Conservation (phyloP, 352 stramenopile genomes). For the Globisporangium emineosum region DNA sequence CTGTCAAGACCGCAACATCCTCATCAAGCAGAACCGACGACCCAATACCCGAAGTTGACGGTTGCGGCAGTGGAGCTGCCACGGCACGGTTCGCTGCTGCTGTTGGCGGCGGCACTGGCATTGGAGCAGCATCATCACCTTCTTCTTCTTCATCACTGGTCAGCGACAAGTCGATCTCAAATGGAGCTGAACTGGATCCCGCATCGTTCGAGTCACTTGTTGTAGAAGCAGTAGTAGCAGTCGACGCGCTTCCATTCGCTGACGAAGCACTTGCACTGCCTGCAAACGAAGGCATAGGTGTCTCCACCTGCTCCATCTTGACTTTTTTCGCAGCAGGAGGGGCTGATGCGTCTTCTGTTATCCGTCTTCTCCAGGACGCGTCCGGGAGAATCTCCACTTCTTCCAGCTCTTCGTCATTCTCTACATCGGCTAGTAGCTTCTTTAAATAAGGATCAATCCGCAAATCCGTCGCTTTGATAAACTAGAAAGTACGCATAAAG, state of each 20-base stretch:
- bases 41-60: slow-evolving; percentile 5
- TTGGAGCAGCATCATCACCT: slow-evolving; percentile 18
- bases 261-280: not conserved
- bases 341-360: slow-evolving; percentile 42
- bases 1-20: slow-evolving; percentile 61
- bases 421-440: slow-evolving; percentile 80
- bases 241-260: slow-evolving; percentile 1
- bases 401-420: slow-evolving; percentile 80
- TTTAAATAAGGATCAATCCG: slow-evolving; percentile 89
- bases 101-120: not conserved
- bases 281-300: not conserved
- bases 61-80: not conserved
- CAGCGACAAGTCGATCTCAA: slow-evolving; percentile 74
- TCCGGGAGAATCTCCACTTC: slow-evolving; percentile 90
- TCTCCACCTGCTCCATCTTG: slow-evolving; percentile 43
- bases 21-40: slow-evolving; percentile 49
- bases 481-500: slow-evolving; percentile 31
- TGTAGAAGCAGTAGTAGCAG: slow-evolving; percentile 14
- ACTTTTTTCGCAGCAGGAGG: slow-evolving; percentile 48
- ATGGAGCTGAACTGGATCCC: slow-evolving; percentile 33
- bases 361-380: slow-evolving; percentile 70
- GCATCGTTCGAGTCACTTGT: slow-evolving; percentile 12
- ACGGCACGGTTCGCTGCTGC: slow-evolving; percentile 11
- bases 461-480: slow-evolving; percentile 88
- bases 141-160: slow-evolving; percentile 73